Conservation (phyloP, 2,329 filamentous ascomycete genomes). For the Verticillium tricorpus region DNA sequence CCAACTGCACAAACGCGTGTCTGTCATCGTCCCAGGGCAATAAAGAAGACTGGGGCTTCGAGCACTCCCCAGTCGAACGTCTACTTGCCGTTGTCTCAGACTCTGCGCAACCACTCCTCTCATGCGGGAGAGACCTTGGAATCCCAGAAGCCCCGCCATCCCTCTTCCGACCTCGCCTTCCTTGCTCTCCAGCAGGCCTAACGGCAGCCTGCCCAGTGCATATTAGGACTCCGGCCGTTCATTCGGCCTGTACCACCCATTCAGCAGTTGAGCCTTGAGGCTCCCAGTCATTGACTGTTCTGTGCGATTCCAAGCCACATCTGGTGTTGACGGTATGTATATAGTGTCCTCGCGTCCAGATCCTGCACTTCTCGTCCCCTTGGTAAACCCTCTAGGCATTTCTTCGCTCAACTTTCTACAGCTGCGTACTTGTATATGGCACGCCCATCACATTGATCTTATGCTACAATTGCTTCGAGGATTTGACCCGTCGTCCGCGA, state of each 20-base stretch:
- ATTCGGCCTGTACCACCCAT: constrained; percentile 11
- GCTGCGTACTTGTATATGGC: not conserved
- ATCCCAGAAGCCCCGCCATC: constrained; percentile 11
- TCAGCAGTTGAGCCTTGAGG: constrained; percentile 11
- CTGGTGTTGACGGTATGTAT: not conserved
- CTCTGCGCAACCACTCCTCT: constrained; percentile 33
- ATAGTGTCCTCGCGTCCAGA: not conserved
- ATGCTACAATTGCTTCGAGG: no score
- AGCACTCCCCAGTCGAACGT: constrained; percentile 29
- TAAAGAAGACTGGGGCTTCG: constrained; percentile 21
- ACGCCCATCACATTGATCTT: not conserved
- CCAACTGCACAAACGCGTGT: constrained; percentile 13
- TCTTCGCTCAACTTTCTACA: not conserved
- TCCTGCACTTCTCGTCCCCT: not conserved
- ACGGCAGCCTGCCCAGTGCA: constrained; percentile 7
- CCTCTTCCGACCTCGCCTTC: constrained; percentile 19
- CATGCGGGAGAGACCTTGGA: constrained; percentile 16
- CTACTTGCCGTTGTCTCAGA: constrained; percentile 37
- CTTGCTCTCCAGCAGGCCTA: constrained; percentile 5
- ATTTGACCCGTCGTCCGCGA: not conserved
- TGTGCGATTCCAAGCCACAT: constrained; percentile 23
- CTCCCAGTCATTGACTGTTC: constrained; percentile 17
- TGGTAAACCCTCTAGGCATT: not conserved
- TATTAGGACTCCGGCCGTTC: constrained; percentile 4
- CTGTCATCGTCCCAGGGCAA: constrained; percentile 11